Evolutionary conservation across 805 yeast genomes (phyloP), one percentile per base, ranked within the genome.

Genomic region (Suhomyces sp.): DNA sequence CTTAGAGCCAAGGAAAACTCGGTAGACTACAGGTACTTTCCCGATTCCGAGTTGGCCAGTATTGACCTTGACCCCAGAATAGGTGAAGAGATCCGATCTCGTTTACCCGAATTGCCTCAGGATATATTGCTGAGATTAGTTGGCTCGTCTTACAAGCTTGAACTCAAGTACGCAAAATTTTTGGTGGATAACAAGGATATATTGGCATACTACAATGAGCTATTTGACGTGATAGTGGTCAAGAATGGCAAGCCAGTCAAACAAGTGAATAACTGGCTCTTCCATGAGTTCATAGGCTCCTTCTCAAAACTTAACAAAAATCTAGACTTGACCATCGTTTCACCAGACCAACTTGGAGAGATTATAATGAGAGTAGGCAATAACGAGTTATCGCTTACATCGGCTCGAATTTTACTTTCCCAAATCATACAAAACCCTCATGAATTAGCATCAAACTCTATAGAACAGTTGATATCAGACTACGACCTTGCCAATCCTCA

Each of bases 1-100:
- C 69, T 87, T 47, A 80, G 99, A 63, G 75, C 81, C 3, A 94
- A 94, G 61, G 97, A 93, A 65, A 80, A 81, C 39, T 80, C 89
- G 0, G 79, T 88, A 10, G 99, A 94, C 67, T 94, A 94, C 68
- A 75, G 98, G 60, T 94, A 91, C 64, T 86, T 93, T 79, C 97
- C 98, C 0, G 99, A 94, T 65, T 89, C 96, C 1, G 99, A 94
- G 65, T 71, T 94, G 27, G 91, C 94, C 0, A 66, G 70, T 1
- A 68, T 92, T 3, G 53, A 60, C 13, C 64, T 93, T 2, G 72
- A 79, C 37, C 51, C 68, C 1, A 62, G 63, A 0, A 77, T 85
- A 4, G 61, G 78, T 0, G 58, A 69, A 0, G 73, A 77, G 1
- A 71, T 87, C 0, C 60, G 66, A 10, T 54, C 60, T 3, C 61